Base-by-base conservation (phyloP, 2,329 filamentous ascomycete species). In the Claviceps pazoutovae region DNA sequence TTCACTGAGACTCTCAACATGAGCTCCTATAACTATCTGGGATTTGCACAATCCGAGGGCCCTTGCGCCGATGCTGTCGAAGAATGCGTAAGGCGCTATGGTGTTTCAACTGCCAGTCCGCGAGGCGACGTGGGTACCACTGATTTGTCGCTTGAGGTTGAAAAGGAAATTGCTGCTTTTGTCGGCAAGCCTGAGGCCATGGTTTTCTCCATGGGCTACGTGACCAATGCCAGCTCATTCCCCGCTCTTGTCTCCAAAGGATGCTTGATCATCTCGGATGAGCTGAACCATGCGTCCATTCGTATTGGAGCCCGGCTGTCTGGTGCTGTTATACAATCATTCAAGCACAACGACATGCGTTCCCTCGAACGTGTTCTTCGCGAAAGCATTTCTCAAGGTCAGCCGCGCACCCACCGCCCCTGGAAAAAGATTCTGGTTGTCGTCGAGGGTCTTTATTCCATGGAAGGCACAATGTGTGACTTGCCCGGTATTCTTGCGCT, bases 351-450 rank as follows among this genome's bases (percentile, higher is more conserved):
- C 66, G 87, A 97, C 67, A 94, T 96, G 84, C 72, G 69, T 30
- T 84, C 94, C 60, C 76, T 98, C 17, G 93, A 98, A 71, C 79
- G 79, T 54, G 82, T 86, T 60, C 80, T 98, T 6, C 85, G 93
- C 43, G 90, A 97, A 65, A 86, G 83, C 58, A 97, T 98, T 64
- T 90, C 91, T 14, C 91, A 97, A 70, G 93, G 93, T 45, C 93
- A 98, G 66, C 93, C 93, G 50, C 86, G 93, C 58, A 98, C 91
- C n/a, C 93, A 98, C 68, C 86, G 93, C 34, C 93, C 93, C 1
- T 98, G 93, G 93, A 96, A 95, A 77, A 98, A 97, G 80, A 97
- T 98, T 55, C 69, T 98, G 49, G 87, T 98, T 45, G 90, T 91
- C 39, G 88, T 98, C 39, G 93, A 98, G 68, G 93, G 93, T 60